phyloP scores from a whole-genome alignment of 441 rosid genomes.

The Pelargonium fulgidum region DNA sequence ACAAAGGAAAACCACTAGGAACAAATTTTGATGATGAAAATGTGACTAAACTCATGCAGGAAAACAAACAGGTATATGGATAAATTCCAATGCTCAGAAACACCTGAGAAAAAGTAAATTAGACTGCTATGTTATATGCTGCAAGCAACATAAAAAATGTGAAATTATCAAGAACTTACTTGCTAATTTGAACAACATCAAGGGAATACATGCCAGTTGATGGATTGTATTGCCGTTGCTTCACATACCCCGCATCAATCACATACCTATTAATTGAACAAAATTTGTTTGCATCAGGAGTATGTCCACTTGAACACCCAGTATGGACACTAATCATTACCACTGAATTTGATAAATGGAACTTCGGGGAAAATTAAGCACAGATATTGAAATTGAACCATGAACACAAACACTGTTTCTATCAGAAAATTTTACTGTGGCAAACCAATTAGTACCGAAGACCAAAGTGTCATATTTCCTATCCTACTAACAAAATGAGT shows the following conservation, averaged over 20 bases:
- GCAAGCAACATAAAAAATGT: constrained; percentile 14
- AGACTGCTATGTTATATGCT: constrained; percentile 14
- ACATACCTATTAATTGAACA: constrained; percentile 64
- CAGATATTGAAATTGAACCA: background rate
- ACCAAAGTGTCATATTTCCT: no score
- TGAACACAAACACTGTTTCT: background rate
- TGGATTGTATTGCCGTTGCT: constrained; percentile 94
- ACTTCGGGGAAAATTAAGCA: background rate
- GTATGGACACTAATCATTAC: background rate
- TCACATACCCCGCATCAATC: constrained; percentile 88
- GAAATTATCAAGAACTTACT: constrained; percentile 43
- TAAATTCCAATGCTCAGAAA: background rate
- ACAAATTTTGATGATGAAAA: background rate
- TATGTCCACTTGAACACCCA: constrained; percentile 2
- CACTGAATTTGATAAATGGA: background rate
- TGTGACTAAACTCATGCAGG: constrained; percentile 10
- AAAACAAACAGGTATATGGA: background rate
- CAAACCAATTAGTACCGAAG: no score
- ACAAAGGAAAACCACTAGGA: background rate
- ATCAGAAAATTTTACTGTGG: background rate
- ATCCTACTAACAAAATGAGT: no score
- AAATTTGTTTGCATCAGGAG: constrained; percentile 20
- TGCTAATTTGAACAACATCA: constrained; percentile 91
- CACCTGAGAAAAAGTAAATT: background rate
- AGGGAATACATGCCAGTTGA: constrained; percentile 96